Percentiles rank a stretch among this genome's conserved stretches.
These are phyloP conservation scores for Pseudogymnoascus sp. DNA, from an alignment of 2,329 filamentous ascomycete species.

Conservation along the genomic window DNA sequence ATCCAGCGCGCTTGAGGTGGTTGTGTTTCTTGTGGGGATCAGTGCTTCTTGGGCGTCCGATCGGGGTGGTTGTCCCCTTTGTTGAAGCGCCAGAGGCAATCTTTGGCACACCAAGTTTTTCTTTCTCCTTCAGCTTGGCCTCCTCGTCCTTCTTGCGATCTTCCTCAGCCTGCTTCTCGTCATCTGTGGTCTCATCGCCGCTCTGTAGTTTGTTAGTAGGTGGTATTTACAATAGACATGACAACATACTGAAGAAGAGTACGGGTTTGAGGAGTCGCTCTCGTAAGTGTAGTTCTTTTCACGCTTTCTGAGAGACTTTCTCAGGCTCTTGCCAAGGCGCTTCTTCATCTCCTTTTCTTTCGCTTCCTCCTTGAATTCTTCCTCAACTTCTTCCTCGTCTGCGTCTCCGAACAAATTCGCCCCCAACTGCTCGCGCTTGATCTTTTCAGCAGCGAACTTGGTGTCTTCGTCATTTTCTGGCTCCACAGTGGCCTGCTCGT, in stretches of 20 bases:
- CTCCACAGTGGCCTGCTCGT: slow-evolving; percentile 69
- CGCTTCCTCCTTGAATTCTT: slow-evolving; percentile 61
- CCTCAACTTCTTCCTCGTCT: slow-evolving; percentile 64
- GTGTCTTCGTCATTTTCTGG: slow-evolving; percentile 72
- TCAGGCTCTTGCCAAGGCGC: slow-evolving; percentile 65
- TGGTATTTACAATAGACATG: background rate
- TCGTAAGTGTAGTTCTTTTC: slow-evolving; percentile 85
- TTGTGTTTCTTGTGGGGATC: slow-evolving; percentile 47
- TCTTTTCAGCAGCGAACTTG: slow-evolving; percentile 62
- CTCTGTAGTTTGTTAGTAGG: slow-evolving; percentile 32
- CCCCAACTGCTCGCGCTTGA: slow-evolving; percentile 73
- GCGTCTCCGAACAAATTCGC: slow-evolving; percentile 73
- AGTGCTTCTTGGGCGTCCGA: slow-evolving; percentile 44
- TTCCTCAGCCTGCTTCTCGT: slow-evolving; percentile 55
- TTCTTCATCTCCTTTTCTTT: slow-evolving; percentile 62
- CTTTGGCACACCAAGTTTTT: slow-evolving; percentile 35
- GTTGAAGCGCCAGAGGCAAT: slow-evolving; percentile 47
- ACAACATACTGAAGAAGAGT: slow-evolving; percentile 42
- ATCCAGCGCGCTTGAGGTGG: slow-evolving; percentile 73
- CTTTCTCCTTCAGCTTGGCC: slow-evolving; percentile 46
- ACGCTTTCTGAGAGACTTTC: slow-evolving; percentile 73
- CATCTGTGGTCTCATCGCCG: slow-evolving; percentile 41
- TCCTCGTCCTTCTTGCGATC: slow-evolving; percentile 54
- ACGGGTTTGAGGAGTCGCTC: slow-evolving; percentile 54
- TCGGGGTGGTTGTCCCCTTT: slow-evolving; percentile 64